A percentile compares a stretch with the other conserved stretches of the same genome.
phyloP scores from a whole-genome alignment of 805 yeast genomes.

The Grigorovia humatica region DNA sequence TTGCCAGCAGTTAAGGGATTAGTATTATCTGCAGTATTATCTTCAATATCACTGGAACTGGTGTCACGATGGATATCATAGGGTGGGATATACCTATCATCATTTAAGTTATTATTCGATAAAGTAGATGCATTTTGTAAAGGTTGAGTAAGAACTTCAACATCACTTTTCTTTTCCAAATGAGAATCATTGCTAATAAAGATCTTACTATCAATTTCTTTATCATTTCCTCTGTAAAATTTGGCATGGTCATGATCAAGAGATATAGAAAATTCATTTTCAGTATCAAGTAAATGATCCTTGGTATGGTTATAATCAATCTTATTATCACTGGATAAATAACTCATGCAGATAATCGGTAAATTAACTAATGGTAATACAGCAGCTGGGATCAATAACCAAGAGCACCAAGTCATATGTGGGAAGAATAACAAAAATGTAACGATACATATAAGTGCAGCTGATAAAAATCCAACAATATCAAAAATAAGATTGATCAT shows the following conservation, averaged over 20 bases:
- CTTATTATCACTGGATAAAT: conserved; percentile 8
- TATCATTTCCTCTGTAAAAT: neutral
- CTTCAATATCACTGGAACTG: neutral
- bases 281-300: conserved; percentile 1
- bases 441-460: conserved; percentile 47
- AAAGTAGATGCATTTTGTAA: neutral
- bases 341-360: conserved; percentile 39
- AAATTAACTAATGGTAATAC: conserved; percentile 42
- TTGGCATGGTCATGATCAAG: neutral
- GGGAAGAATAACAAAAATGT: conserved; percentile 53
- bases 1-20: neutral
- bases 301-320: conserved; percentile 19
- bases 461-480: conserved; percentile 40
- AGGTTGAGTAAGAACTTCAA: neutral
- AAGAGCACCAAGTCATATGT: conserved; percentile 56
- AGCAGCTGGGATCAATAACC: conserved; percentile 63
- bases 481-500: conserved; percentile 37
- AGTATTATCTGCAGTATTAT: neutral
- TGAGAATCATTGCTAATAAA: neutral
- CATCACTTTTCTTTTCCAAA: neutral
- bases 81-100: neutral
- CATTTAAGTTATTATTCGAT: neutral
- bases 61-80: neutral
- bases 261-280: neutral
- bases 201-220: neutral